A percentile compares a stretch with the other conserved stretches of the same genome.
phyloP scores from a whole-genome alignment of 2,329 filamentous ascomycete species.

The Bipolaris sorokiniana region DNA sequence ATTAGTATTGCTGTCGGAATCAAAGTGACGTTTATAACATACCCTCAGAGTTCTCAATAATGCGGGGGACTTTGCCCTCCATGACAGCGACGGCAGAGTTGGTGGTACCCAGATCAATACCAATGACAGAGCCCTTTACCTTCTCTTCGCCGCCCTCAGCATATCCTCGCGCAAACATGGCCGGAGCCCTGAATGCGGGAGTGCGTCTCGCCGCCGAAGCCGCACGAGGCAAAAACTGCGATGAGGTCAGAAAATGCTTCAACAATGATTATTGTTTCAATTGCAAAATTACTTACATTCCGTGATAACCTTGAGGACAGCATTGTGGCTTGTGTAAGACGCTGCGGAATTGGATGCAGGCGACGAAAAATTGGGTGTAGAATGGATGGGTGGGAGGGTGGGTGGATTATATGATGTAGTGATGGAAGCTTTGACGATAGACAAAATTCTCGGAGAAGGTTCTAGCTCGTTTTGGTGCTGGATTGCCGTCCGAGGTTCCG shows the following conservation, averaged over 20 bases:
- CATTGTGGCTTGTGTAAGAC: slow-evolving; percentile 42
- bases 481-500: slow-evolving; percentile 26
- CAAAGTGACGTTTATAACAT: slow-evolving; percentile 28
- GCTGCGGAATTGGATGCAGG: slow-evolving; percentile 41
- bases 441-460: slow-evolving; percentile 39
- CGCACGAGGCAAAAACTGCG: slow-evolving; percentile 72
- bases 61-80: slow-evolving; percentile 94
- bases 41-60: slow-evolving; percentile 98
- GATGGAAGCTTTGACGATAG: slow-evolving; percentile 37
- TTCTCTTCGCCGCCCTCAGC: slow-evolving; percentile 75
- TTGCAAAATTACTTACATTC: slow-evolving; percentile 42
- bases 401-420: slow-evolving; percentile 37
- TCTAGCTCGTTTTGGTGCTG: slow-evolving; percentile 29
- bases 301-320: slow-evolving; percentile 52
- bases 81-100: slow-evolving; percentile 97
- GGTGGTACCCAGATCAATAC: slow-evolving; percentile 97
- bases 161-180: slow-evolving; percentile 72
- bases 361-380: slow-evolving; percentile 33
- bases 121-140: slow-evolving; percentile 94
- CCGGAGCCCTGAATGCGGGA: slow-evolving; percentile 71
- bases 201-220: slow-evolving; percentile 68
- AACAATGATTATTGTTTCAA: neutral
- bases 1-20: slow-evolving; percentile 16
- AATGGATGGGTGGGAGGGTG: slow-evolving; percentile 25
- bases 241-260: slow-evolving; percentile 36